Conservation (phyloP, 1,284 basidiomycete genomes). For the Pterula multifida region DNA sequence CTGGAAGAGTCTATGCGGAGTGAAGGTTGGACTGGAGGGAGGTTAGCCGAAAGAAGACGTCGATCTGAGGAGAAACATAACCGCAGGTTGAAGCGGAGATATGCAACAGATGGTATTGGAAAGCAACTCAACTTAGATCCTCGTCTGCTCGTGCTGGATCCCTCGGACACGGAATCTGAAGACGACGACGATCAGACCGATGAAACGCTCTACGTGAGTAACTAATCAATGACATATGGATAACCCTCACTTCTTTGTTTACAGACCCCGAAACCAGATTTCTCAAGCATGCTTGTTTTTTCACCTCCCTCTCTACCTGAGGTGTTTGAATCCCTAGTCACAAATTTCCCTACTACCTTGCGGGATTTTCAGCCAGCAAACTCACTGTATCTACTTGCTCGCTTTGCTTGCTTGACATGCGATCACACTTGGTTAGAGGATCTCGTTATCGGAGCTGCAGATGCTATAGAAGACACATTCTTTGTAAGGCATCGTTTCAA, state of each 20-base stretch:
- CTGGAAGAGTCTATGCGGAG: slow-evolving; percentile 75
- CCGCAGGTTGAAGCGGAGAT: slow-evolving; percentile 38
- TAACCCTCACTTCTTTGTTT: slow-evolving; percentile 7
- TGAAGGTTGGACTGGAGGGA: slow-evolving; percentile 60
- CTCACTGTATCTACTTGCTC: slow-evolving; percentile 71
- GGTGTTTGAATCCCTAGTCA: slow-evolving; percentile 75
- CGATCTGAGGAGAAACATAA: slow-evolving; percentile 44
- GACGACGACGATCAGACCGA: slow-evolving; percentile 32
- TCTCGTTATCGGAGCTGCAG: slow-evolving; percentile 80
- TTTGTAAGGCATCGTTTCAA: slow-evolving; percentile 50
- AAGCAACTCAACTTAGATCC: slow-evolving; percentile 18
- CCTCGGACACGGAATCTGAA: slow-evolving; percentile 36
- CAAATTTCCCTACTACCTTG: slow-evolving; percentile 52
- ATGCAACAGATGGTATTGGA: slow-evolving; percentile 41
- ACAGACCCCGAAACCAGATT: slow-evolving; percentile 62
- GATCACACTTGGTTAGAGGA: slow-evolving; percentile 89
- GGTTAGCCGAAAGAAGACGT: slow-evolving; percentile 50
- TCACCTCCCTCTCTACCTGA: slow-evolving; percentile 64
- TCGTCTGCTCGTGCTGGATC: slow-evolving; percentile 38
- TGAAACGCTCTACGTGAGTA: slow-evolving; percentile 42
- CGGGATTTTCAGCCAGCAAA: slow-evolving; percentile 74
- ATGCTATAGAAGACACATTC: slow-evolving; percentile 84
- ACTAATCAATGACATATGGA: slow-evolving; percentile 10
- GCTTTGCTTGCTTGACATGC: slow-evolving; percentile 78
- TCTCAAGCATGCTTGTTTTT: slow-evolving; percentile 84